Percentiles rank a stretch among this genome's conserved stretches.
These are phyloP conservation scores for Zygnema cylindricum DNA, from an alignment of 139 green algal species.

Conservation along the genomic window DNA sequence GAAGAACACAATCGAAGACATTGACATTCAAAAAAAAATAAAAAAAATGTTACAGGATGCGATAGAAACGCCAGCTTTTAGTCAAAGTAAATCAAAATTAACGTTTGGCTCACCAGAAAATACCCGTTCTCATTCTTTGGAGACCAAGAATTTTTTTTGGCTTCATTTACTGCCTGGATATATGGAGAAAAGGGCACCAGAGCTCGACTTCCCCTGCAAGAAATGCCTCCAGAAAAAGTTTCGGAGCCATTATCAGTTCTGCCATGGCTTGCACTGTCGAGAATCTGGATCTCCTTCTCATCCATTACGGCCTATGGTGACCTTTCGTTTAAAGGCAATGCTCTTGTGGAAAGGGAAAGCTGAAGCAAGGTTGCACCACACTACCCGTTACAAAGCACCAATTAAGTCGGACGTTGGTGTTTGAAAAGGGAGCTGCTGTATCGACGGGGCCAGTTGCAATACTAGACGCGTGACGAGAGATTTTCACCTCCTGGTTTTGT, in stretches of 20 bases:
- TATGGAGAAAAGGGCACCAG: slow-evolving; percentile 50
- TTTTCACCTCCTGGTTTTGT: too few species aligned
- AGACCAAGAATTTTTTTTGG: slow-evolving; percentile 33
- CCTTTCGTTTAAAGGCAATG: too few species aligned
- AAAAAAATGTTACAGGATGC: neutral
- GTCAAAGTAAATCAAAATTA: slow-evolving; percentile 5
- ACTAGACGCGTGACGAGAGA: too few species aligned
- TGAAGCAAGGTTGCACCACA: too few species aligned
- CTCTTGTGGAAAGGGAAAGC: too few species aligned
- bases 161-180: slow-evolving; percentile 40
- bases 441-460: too few species aligned
- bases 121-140: slow-evolving; percentile 22
- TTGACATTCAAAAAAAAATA: neutral
- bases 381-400: too few species aligned
- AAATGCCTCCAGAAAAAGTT: slow-evolving; percentile 20
- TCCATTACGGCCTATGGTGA: neutral
- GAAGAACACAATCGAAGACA: neutral
- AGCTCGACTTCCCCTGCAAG: neutral
- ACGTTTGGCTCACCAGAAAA: slow-evolving; percentile 29
- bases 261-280: slow-evolving; percentile 7
- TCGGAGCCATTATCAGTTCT: neutral
- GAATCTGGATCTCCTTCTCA: neutral
- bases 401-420: too few species aligned
- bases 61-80: neutral
- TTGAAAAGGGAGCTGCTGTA: too few species aligned